phyloP scores from a whole-genome alignment of 2,329 filamentous ascomycete genomes.

The Aspergillus aculeatus region DNA sequence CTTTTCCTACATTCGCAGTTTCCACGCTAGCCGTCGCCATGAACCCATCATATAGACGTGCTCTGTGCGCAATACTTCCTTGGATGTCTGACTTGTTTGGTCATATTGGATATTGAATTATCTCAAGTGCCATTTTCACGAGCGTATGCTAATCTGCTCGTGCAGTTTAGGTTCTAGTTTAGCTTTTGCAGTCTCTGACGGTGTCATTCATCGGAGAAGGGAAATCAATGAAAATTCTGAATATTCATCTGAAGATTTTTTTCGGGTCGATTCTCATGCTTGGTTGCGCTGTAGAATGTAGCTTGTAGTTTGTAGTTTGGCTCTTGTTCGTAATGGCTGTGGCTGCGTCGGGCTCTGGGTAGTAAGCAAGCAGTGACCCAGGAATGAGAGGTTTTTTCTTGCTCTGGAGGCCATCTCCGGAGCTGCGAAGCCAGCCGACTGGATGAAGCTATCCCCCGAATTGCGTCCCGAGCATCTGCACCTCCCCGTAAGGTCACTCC shows the following conservation, averaged over 20 bases:
- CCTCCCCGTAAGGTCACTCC: conserved; percentile 12
- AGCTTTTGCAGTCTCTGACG: background rate
- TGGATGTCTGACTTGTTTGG: conserved; percentile 36
- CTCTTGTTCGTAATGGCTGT: too few relatives aligned
- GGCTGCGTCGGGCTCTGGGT: too few relatives aligned
- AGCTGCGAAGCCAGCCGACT: too few relatives aligned
- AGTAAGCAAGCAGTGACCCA: too few relatives aligned
- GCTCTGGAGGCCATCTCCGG: background rate
- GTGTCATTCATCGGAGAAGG: too few relatives aligned
- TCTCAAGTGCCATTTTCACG: background rate
- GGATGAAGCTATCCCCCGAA: conserved; percentile 6
- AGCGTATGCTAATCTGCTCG: conserved; percentile 10
- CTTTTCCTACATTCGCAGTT: conserved; percentile 45
- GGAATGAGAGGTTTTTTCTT: too few relatives aligned
- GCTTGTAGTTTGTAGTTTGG: background rate
- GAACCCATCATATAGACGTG: conserved; percentile 36
- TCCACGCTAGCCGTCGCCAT: conserved; percentile 40
- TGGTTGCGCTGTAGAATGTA: background rate
- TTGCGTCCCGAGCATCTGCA: conserved; percentile 10
- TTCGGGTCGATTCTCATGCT: too few relatives aligned
- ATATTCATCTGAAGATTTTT: too few relatives aligned
- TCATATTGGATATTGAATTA: conserved; percentile 14
- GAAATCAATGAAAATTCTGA: too few relatives aligned
- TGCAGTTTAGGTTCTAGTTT: background rate
- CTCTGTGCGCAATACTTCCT: conserved; percentile 40